These are phyloP conservation scores for Populus hybrid DNA, from an alignment of 441 rosid species.

Conservation along the genomic window DNA sequence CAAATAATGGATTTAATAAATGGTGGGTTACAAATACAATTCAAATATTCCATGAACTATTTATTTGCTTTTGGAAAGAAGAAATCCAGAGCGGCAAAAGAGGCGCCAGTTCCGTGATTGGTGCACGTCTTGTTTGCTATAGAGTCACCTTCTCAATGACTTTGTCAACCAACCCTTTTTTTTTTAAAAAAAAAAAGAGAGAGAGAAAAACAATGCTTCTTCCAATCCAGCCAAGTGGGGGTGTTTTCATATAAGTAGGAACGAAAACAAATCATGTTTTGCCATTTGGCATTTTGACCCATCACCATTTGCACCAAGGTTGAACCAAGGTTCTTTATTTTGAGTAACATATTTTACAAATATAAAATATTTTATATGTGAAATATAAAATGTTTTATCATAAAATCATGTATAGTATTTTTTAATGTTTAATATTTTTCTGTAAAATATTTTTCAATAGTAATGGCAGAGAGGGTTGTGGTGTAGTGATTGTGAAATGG, in stretches of 20 bases:
- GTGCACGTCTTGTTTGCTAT: slow-evolving; percentile 22
- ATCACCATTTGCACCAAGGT: background rate
- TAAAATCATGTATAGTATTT: too few relatives aligned
- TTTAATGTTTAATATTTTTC: too few relatives aligned
- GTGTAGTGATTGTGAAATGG: too few relatives aligned
- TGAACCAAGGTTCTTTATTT: too few relatives aligned
- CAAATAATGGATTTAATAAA: background rate
- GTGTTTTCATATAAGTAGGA: background rate
- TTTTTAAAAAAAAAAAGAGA: too few relatives aligned
- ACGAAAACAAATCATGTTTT: background rate
- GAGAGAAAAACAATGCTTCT: too few relatives aligned
- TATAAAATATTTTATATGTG: too few relatives aligned
- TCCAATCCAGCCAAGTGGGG: background rate
- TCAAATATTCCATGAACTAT: background rate
- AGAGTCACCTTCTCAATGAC: background rate
- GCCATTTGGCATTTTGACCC: background rate
- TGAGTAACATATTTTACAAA: too few relatives aligned
- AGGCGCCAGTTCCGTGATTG: slow-evolving; percentile 34
- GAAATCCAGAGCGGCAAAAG: slow-evolving; percentile 13
- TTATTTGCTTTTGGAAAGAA: background rate
- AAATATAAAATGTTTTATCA: too few relatives aligned
- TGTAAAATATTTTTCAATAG: too few relatives aligned
- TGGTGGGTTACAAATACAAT: background rate
- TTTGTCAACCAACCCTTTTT: background rate
- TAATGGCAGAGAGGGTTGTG: too few relatives aligned